Evolutionary conservation across 2,329 filamentous ascomycete genomes (phyloP), one percentile per base, ranked within the genome.

Genomic region (Zelopaecilomyces penicillatus): DNA sequence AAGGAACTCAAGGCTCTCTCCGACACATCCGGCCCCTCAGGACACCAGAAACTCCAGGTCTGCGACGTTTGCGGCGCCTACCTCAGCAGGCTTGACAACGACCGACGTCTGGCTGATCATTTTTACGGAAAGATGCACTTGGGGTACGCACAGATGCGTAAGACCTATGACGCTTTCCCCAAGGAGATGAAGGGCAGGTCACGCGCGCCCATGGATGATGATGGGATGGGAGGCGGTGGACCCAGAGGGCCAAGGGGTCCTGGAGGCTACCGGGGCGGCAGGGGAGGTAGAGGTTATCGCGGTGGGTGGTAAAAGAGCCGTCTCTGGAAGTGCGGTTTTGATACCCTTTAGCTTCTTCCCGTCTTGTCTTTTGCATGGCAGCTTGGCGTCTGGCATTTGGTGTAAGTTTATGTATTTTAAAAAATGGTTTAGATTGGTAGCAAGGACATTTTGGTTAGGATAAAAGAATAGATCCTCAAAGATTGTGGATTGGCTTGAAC

Each of bases 111-210:
- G 60, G 93, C 93, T 19, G 93, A 98, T 62, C 93, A 98, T 65
- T 98, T 98, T 63, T 97, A 96, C 65, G 93, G 93, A 26, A 98
- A 98, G 74, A 98, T 98, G 93, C 93, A 98, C 61, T 70, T 98
- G 46, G 93, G 93, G 0, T 98, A 97, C 63, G 93, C 93, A 11
- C 87, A 95, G 68, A 98, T 98, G 93, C 81, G 93, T 56, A 95
- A 93, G 74, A 93, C 89, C 3, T 89, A 80, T 58, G 89, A 95
- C 45, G 71, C 78, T n/a, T 80, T 98, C 50, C 84, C 84, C 42
- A 89, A 89, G 65, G 89, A 96, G 61, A 74, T 95, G 65, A 86
- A 88, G 60, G 83, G 83, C 2, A 73, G 86, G 29, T 72, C 75
- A 39, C 77, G 80, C 35, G 80, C 78, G 12, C 68, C 71, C 19